phyloP scores from a whole-genome alignment of 2,329 filamentous ascomycete genomes.

The Aspergillus aculeatinus region DNA sequence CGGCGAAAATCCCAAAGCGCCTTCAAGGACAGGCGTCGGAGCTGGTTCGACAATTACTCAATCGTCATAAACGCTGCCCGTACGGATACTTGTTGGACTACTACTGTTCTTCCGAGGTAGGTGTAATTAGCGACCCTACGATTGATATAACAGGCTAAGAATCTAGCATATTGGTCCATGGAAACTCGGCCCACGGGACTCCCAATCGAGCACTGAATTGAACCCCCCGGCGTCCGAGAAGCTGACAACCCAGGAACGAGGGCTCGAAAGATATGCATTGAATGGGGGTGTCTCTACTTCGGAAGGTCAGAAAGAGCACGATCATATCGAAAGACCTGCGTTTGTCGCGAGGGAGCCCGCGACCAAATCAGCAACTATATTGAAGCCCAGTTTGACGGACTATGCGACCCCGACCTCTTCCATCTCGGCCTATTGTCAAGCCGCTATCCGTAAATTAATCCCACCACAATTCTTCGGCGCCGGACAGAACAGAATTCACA shows the following conservation, averaged over 20 bases:
- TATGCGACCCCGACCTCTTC: slow-evolving; percentile 65
- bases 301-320: neutral
- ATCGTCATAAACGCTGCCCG: slow-evolving; percentile 70
- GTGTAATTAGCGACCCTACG: slow-evolving; percentile 15
- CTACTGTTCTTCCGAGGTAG: slow-evolving; percentile 67
- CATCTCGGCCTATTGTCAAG: slow-evolving; percentile 85
- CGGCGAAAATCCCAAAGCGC: slow-evolving; percentile 38
- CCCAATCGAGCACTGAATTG: slow-evolving; percentile 11
- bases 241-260: slow-evolving; percentile 27
- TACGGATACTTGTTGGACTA: slow-evolving; percentile 76
- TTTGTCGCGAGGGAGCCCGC: slow-evolving; percentile 10
- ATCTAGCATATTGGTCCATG: slow-evolving; percentile 25
- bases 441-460: slow-evolving; percentile 69
- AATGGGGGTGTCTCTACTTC: neutral
- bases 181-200: slow-evolving; percentile 18
- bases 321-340: neutral
- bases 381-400: slow-evolving; percentile 55
- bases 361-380: slow-evolving; percentile 9
- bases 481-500: slow-evolving; percentile 55
- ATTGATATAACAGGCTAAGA: slow-evolving; percentile 13
- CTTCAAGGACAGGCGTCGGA: slow-evolving; percentile 62
- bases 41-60: slow-evolving; percentile 68
- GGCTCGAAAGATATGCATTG: slow-evolving; percentile 1
- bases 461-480: slow-evolving; percentile 73
- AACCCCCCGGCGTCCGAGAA: slow-evolving; percentile 18